Base-by-base conservation (phyloP, 1,284 basidiomycete genomes). In the Athelia psychrophila region DNA sequence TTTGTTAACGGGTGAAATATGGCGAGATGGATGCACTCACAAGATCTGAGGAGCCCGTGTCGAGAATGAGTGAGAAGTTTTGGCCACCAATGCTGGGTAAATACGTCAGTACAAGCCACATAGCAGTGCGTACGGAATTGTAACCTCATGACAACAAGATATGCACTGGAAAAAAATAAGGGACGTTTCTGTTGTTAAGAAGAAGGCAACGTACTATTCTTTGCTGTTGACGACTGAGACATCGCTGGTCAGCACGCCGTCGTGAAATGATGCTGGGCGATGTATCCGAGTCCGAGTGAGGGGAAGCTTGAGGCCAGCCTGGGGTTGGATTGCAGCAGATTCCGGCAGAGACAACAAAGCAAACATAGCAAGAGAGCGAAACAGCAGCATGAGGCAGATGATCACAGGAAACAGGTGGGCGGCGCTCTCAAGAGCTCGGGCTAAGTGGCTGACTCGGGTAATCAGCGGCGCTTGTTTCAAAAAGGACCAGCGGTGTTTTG, bases 31-130 rank as follows among this genome's bases (percentile, higher is more conserved):
- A 71, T 67, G 70, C 70, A 73, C 71, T 73, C 32, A 72, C 72
- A 53, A 83, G 64, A 65, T 83, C 80, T 38, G 79, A 73, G 18
- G 80, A 81, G 23, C 80, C 80, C 23, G 80, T 81, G 64, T 83
- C 80, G 49, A 83, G 69, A 40, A 82, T 74, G 46, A 83, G 74
- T 53, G 73, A 70, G 61, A 84, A 79, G 30, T 62, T 52, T 64
- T 84, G 80, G 1, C 61, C 66, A 45, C 75, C 76, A 54, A 77
- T 60, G 51, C 75, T 75, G n/a, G n/a, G n/a, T n/a, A n/a, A n/a
- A n/a, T n/a, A n/a, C n/a, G n/a, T n/a, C n/a, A n/a, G n/a, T n/a
- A n/a, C n/a, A n/a, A n/a, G n/a, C n/a, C n/a, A n/a, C n/a, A n/a
- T n/a, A n/a, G n/a, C n/a, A n/a, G 22, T 51, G 30, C 44, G 42